These are phyloP conservation scores for Zygoascus tannicola DNA, from an alignment of 805 yeast species.

Conservation along the genomic window DNA sequence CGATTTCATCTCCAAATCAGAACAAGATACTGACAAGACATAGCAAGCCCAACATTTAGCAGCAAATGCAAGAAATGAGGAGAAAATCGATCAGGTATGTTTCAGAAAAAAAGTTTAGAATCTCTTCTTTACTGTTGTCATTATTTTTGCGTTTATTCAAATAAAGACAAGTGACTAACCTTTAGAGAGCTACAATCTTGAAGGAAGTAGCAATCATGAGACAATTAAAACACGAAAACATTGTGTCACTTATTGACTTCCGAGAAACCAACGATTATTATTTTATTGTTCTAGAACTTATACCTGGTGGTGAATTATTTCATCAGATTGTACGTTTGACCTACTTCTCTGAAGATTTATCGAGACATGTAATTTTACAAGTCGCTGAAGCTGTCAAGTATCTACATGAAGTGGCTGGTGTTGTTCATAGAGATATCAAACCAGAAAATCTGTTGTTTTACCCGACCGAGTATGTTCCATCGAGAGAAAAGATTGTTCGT, in stretches of 20 bases:
- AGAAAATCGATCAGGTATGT: conserved; percentile 8
- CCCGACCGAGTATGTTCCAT: conserved; percentile 40
- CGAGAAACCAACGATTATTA: conserved; percentile 45
- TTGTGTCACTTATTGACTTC: conserved; percentile 46
- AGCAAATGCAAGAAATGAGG: conserved; percentile 4
- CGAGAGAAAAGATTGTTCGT: conserved; percentile 25
- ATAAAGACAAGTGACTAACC: too few species aligned
- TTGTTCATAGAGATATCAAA: conserved; percentile 74
- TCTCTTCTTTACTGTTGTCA: too few species aligned
- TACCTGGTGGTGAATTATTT: conserved; percentile 74
- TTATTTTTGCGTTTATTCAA: too few species aligned
- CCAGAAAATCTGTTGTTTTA: conserved; percentile 68
- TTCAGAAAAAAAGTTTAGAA: neutral
- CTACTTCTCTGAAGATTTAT: conserved; percentile 61
- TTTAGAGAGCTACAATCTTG: conserved; percentile 41
- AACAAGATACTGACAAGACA: neutral
- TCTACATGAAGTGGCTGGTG: conserved; percentile 59
- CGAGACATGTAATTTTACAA: conserved; percentile 65
- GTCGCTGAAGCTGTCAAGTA: conserved; percentile 62
- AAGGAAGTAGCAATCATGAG: conserved; percentile 72
- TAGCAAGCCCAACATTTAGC: conserved; percentile 10
- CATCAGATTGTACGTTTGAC: conserved; percentile 71
- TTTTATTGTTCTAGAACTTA: conserved; percentile 56
- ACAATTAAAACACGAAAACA: conserved; percentile 50
- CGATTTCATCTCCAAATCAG: neutral